Conservation (phyloP, 495 filamentous ascomycete species). For the Hypomontagnella monticulosa region DNA sequence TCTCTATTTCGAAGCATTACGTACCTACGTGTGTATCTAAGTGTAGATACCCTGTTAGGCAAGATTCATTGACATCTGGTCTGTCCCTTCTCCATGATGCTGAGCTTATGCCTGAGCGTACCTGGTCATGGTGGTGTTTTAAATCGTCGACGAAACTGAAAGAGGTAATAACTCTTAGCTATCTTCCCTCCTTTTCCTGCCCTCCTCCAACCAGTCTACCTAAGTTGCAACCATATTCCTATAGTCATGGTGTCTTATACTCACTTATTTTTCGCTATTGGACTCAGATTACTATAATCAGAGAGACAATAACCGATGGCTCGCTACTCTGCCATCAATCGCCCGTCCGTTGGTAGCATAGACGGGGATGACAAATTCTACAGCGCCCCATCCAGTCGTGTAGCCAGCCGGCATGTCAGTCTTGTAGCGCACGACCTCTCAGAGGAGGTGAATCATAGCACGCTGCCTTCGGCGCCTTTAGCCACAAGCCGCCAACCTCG, state of each 20-base stretch:
- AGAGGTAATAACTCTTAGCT: not conserved
- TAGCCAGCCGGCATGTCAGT: constrained; percentile 26
- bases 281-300: constrained; percentile 5
- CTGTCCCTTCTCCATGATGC: not conserved
- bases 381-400: constrained; percentile 27
- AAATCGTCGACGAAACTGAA: not conserved
- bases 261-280: not conserved
- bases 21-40: not conserved
- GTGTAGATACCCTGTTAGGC: not conserved
- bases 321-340: constrained; percentile 8
- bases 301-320: constrained; percentile 18
- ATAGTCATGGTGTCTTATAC: constrained; percentile 16
- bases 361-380: constrained; percentile 32
- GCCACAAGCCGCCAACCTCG: constrained; percentile 9
- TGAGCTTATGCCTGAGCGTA: not conserved
- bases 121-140: too few species aligned
- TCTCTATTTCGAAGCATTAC: not conserved
- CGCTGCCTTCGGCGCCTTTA: constrained; percentile 3
- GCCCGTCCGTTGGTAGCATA: constrained; percentile 18
- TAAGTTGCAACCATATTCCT: constrained; percentile 13
- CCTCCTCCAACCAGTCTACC: not conserved
- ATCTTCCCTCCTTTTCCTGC: constrained; percentile 1
- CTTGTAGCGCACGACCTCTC: constrained; percentile 16
- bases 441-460: constrained; percentile 15
- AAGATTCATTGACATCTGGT: not conserved